Conservation (phyloP, 176 grass and related monocot species). For the Phragmites australis region DNA sequence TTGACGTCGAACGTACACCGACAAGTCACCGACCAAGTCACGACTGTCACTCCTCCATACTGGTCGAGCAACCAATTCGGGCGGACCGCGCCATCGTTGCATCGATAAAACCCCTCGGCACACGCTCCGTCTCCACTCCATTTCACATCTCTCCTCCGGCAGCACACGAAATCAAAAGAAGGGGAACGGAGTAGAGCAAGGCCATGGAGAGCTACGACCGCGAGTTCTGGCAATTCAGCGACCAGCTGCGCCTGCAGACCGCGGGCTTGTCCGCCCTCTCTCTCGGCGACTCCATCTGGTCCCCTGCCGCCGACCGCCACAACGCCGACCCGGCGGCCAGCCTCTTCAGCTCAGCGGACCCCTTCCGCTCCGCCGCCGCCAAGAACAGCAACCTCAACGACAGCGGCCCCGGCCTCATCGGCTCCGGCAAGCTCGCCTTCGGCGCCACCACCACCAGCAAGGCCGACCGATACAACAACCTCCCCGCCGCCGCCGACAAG, state of each 20-base stretch:
- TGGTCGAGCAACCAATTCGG: background rate
- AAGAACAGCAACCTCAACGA: background rate
- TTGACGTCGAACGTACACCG: background rate
- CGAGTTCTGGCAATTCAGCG: conserved; percentile 97
- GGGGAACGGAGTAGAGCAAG: background rate
- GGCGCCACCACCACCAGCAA: conserved; percentile 51
- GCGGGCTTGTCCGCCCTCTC: conserved; percentile 71
- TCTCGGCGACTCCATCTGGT: conserved; percentile 90
- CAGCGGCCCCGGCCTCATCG: conserved; percentile 35
- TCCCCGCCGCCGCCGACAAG: conserved; percentile 29
- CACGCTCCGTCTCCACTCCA: no score
- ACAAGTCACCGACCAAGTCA: background rate
- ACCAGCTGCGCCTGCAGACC: conserved; percentile 85
- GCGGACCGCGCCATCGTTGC: no score
- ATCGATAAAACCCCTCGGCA: background rate
- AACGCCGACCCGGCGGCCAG: conserved; percentile 1
- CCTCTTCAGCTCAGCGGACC: background rate
- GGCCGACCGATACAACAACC: conserved; percentile 56
- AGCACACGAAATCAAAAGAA: no score
- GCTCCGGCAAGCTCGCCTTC: conserved; percentile 85
- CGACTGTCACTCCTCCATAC: background rate
- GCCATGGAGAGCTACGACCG: conserved; percentile 56
- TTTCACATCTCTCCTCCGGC: background rate
- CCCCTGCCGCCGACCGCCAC: conserved; percentile 31
- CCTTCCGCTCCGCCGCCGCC: background rate